phyloP scores from a whole-genome alignment of 2,329 filamentous ascomycete species.

The Raffaelea albimanens region DNA sequence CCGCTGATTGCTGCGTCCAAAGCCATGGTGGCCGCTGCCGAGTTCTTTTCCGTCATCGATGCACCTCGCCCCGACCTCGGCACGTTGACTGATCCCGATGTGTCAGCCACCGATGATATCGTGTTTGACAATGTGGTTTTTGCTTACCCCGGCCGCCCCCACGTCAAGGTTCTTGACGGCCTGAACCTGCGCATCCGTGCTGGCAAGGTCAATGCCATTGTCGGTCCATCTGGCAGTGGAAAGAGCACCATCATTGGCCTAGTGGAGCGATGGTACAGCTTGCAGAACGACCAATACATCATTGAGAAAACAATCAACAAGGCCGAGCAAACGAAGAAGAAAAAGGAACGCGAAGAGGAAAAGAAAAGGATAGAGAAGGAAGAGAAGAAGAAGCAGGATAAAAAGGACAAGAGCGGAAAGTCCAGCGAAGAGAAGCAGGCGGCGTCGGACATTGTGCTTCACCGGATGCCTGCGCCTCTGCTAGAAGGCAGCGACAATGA shows the following conservation, averaged over 20 bases:
- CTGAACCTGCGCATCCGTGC: conserved; percentile 49
- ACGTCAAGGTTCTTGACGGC: conserved; percentile 53
- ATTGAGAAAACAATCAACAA: conserved; percentile 41
- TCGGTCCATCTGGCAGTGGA: conserved; percentile 62
- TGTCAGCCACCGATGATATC: conserved; percentile 43
- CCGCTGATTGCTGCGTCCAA: conserved; percentile 50
- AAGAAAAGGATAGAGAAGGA: conserved; percentile 18
- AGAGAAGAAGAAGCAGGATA: conserved; percentile 9
- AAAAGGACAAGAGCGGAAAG: conserved; percentile 3
- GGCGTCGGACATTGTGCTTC: neutral
- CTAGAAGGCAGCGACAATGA: neutral
- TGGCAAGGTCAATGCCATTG: conserved; percentile 63
- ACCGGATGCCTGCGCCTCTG: neutral
- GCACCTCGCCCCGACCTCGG: conserved; percentile 29
- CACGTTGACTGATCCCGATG: conserved; percentile 36
- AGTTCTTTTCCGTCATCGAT: conserved; percentile 47
- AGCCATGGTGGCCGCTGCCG: conserved; percentile 46
- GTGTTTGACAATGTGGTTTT: conserved; percentile 58
- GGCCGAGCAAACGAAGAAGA: conserved; percentile 30
- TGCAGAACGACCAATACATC: conserved; percentile 34
- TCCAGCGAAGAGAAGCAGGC: neutral
- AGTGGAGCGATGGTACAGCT: conserved; percentile 52
- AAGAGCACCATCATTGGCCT: conserved; percentile 68
- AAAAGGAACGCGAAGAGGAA: conserved; percentile 19
- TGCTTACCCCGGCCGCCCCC: conserved; percentile 58